Percentiles rank a stretch among this genome's conserved stretches.
phyloP scores from a whole-genome alignment of 2,329 filamentous ascomycete genomes.

The Exophiala sp. region DNA sequence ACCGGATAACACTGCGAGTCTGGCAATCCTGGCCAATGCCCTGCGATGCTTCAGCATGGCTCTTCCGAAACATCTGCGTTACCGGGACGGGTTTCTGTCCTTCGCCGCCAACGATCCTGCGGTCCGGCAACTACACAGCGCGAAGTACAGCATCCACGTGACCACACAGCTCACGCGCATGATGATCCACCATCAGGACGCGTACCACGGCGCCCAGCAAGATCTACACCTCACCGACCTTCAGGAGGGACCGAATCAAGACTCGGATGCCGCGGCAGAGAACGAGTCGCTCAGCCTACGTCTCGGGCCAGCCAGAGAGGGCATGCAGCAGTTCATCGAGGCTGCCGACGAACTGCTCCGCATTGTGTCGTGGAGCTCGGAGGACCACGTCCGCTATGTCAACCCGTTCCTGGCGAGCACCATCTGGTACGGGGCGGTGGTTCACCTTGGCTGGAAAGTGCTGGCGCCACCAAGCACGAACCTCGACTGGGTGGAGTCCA shows the following conservation, averaged over 20 bases:
- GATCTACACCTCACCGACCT: conserved; percentile 3
- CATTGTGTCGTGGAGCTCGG: conserved; percentile 29
- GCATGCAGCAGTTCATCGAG: conserved; percentile 29
- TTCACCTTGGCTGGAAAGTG: conserved; percentile 27
- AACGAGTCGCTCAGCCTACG: conserved; percentile 1
- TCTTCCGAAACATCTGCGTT: conserved; percentile 31
- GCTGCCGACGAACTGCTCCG: conserved; percentile 31
- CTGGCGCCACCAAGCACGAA: background rate
- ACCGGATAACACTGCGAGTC: conserved; percentile 3
- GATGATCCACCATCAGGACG: conserved; percentile 26
- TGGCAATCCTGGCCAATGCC: conserved; percentile 6
- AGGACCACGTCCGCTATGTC: conserved; percentile 31
- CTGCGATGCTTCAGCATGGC: conserved; percentile 28
- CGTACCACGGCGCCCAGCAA: conserved; percentile 5
- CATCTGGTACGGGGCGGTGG: conserved; percentile 33
- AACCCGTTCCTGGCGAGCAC: conserved; percentile 34
- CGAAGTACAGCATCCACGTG: conserved; percentile 33
- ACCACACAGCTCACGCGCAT: conserved; percentile 34
- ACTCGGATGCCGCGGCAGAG: background rate
- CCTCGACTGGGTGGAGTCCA: conserved; percentile 12
- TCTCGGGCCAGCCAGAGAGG: conserved; percentile 5
- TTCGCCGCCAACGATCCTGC: conserved; percentile 1
- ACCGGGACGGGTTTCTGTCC: conserved; percentile 30
- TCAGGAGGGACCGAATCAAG: background rate
- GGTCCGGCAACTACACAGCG: conserved; percentile 21